Percentiles rank a stretch among this genome's conserved stretches.
phyloP scores from a whole-genome alignment of 2,329 filamentous ascomycete species.

The Aureobasidium pullulans region DNA sequence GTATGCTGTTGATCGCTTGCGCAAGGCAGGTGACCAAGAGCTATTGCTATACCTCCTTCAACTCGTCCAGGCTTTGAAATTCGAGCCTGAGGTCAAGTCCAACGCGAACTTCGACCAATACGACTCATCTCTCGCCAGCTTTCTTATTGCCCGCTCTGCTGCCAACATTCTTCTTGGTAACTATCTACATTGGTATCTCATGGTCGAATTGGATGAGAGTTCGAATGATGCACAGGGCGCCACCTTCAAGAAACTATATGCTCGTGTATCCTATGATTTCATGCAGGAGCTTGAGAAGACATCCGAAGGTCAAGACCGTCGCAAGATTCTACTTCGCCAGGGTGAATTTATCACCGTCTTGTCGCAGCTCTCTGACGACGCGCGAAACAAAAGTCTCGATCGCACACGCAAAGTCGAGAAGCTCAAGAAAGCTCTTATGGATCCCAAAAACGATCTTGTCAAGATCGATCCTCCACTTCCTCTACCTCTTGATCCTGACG shows the following conservation, averaged over 20 bases:
- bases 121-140: slow-evolving; percentile 80
- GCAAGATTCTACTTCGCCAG: slow-evolving; percentile 73
- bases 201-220: slow-evolving; percentile 88
- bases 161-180: slow-evolving; percentile 87
- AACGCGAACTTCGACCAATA: slow-evolving; percentile 45
- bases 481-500: slow-evolving; percentile 76
- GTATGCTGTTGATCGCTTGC: slow-evolving; percentile 85
- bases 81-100: slow-evolving; percentile 63
- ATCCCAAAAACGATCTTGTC: slow-evolving; percentile 83
- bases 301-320: slow-evolving; percentile 61
- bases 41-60: slow-evolving; percentile 86
- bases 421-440: slow-evolving; percentile 74
- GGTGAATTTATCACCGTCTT: slow-evolving; percentile 83
- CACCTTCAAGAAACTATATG: slow-evolving; percentile 76
- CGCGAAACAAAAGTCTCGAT: slow-evolving; percentile 71
- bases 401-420: slow-evolving; percentile 74
- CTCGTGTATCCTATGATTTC: slow-evolving; percentile 91
- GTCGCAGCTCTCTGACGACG: slow-evolving; percentile 80
- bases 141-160: slow-evolving; percentile 80
- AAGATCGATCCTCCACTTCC: slow-evolving; percentile 79
- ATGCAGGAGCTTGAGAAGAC: slow-evolving; percentile 76
- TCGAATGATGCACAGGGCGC: slow-evolving; percentile 46
- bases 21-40: slow-evolving; percentile 89
- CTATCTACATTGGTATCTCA: slow-evolving; percentile 96
- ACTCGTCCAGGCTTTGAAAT: slow-evolving; percentile 91